These are phyloP conservation scores for Dalbergia oliveri DNA, from an alignment of 306 rosid genomes.

Conservation along the genomic window DNA sequence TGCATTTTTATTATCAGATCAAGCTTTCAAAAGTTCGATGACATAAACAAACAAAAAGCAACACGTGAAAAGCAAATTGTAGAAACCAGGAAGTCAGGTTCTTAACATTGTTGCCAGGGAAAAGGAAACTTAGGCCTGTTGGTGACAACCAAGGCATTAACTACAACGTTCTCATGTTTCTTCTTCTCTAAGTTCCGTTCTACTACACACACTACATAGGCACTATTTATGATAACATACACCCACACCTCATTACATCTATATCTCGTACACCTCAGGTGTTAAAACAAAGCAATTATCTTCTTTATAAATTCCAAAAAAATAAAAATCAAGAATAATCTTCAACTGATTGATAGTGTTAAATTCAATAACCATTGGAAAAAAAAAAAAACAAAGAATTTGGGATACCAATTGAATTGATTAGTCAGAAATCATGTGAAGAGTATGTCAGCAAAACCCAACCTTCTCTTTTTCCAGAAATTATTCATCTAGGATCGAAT, in stretches of 20 bases:
- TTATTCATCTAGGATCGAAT: constrained; percentile 59
- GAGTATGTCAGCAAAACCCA: constrained; percentile 57
- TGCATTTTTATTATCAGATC: no score
- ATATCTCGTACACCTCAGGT: constrained; percentile 47
- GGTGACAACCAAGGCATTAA: constrained; percentile 4
- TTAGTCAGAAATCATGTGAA: constrained; percentile 59
- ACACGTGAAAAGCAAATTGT: constrained; percentile 2
- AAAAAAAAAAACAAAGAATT: not conserved
- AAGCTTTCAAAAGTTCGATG: not conserved
- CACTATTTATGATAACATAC: no score
- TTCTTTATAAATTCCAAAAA: not conserved
- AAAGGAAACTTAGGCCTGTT: not conserved
- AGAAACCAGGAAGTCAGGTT: not conserved
- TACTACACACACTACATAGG: not conserved
- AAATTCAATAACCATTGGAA: constrained; percentile 11
- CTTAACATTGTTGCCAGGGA: not conserved
- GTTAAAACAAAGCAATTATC: not conserved
- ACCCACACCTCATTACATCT: no score
- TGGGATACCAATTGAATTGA: constrained; percentile 18
- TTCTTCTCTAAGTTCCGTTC: not conserved
- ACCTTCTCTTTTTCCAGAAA: constrained; percentile 62
- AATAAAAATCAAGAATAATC: not conserved
- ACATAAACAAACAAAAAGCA: constrained; percentile 31
- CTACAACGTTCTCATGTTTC: constrained; percentile 13
- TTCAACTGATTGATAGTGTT: not conserved